Conservation (phyloP, 169 alveolate genomes). For the Sarcocystis neurona region DNA sequence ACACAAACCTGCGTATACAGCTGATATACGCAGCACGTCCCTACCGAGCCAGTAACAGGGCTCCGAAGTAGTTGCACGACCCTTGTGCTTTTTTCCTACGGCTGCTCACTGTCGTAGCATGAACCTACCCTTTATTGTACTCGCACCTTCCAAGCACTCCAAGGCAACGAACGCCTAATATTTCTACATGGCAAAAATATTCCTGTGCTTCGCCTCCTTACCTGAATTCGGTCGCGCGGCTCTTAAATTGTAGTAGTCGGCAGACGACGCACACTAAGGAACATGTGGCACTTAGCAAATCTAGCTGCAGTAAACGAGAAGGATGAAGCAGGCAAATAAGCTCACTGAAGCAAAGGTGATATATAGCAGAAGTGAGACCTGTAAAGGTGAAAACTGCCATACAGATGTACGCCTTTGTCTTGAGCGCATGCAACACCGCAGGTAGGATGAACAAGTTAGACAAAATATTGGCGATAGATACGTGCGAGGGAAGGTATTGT, state of each 20-base stretch:
- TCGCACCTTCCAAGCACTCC: too few relatives aligned
- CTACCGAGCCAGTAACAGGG: too few relatives aligned
- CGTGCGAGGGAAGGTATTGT: neutral
- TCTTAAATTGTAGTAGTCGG: neutral
- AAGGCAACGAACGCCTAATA: too few relatives aligned
- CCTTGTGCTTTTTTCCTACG: too few relatives aligned
- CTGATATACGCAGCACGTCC: too few relatives aligned
- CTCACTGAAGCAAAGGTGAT: conserved; percentile 17
- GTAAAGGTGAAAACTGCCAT: neutral
- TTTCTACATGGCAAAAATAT: too few relatives aligned
- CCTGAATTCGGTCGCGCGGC: too few relatives aligned
- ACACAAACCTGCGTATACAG: too few relatives aligned
- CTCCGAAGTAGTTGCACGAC: too few relatives aligned
- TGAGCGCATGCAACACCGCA: neutral
- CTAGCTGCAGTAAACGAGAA: neutral
- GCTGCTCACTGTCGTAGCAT: too few relatives aligned
- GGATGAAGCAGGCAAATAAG: neutral
- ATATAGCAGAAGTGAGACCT: neutral
- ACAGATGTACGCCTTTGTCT: neutral
- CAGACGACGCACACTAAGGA: neutral
- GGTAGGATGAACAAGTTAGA: neutral
- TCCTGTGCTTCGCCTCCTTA: too few relatives aligned
- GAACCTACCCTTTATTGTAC: too few relatives aligned
- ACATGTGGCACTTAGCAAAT: neutral
- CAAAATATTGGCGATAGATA: neutral